A percentile compares a stretch with the other conserved stretches of the same genome.
These are phyloP conservation scores for Glycine soja DNA, from an alignment of 306 rosid genomes.

Conservation along the genomic window DNA sequence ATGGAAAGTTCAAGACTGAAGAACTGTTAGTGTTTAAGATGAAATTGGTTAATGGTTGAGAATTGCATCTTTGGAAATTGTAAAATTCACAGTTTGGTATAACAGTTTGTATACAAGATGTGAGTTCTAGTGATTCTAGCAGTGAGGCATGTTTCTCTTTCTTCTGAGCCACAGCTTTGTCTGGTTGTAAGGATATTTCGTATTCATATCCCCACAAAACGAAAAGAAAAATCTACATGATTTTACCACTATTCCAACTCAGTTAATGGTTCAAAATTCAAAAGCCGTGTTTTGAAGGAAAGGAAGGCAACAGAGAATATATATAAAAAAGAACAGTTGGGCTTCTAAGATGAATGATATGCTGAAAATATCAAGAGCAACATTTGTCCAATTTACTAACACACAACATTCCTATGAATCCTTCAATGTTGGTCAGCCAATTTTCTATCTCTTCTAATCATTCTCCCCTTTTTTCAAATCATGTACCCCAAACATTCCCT, in stretches of 20 bases:
- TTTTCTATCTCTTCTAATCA: no score
- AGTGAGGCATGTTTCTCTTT: constrained; percentile 23
- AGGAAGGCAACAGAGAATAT: neutral
- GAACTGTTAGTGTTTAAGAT: neutral
- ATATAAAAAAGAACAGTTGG: neutral
- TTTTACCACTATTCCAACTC: neutral
- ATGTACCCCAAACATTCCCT: no score
- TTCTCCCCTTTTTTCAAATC: no score
- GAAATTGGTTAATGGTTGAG: neutral
- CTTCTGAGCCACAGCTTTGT: constrained; percentile 37
- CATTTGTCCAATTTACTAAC: no score
- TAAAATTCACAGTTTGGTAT: no score
- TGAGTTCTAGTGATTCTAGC: neutral
- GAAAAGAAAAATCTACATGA: constrained; percentile 14
- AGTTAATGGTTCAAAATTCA: constrained; percentile 4
- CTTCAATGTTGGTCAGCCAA: no score
- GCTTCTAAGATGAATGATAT: no score
- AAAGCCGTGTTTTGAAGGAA: neutral
- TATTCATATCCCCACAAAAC: neutral
- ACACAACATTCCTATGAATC: no score
- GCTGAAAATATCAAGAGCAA: neutral
- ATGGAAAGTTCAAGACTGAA: neutral
- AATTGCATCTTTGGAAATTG: no score
- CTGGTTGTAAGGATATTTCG: constrained; percentile 17
- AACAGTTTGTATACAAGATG: neutral